Evolutionary conservation across 2,329 filamentous ascomycete genomes (phyloP), one percentile per base, ranked within the genome.

Genomic region (Exophiala sp.): DNA sequence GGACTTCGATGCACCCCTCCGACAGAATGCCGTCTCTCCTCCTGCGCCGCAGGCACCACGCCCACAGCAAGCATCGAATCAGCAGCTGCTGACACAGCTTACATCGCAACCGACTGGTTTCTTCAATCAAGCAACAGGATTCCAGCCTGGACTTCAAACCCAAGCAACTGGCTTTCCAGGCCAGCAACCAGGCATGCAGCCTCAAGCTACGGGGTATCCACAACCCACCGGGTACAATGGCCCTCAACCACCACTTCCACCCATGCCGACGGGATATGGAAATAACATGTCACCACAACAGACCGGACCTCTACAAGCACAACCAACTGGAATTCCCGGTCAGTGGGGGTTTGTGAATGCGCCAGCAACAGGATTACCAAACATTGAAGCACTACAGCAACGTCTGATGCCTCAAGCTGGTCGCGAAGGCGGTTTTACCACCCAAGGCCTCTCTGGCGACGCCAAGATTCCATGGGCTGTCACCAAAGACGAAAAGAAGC

Each of bases 331-430:
- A 9, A 78, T 84, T 34, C 92, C 94, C 5, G 94, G 94, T 11
- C 94, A 97, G 69, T 99, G 94, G 94, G 94, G 94, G n/a, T 83
- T 97, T 50, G 94, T 97, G 32, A 99, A 99, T 71, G 88, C 91
- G 1, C 94, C 94, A 1, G 82, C 91, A 3, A 87, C 85, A 38
- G 94, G 92, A 1, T 74, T 99, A 59, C 94, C 94, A 1, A 96
- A 96, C 64, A 95, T 99, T 47, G 91, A 96, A 68, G 88, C 89
- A 18, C 75, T 99, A 47, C 90, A 95, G 66, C 87, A 90, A 53
- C 88, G 91, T 58, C 94, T 99, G 85, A 97, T 99, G 92, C 94
- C 94, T 18, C 92, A 99, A 68, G 84, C 89, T 63, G 94, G 94
- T 41, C 87, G 94, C 34, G 94, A 97, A 71, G 88, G 87, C 21